These are phyloP conservation scores for Hyparrhenia diplandra DNA, from an alignment of 176 grass and related monocot species.

Conservation along the genomic window DNA sequence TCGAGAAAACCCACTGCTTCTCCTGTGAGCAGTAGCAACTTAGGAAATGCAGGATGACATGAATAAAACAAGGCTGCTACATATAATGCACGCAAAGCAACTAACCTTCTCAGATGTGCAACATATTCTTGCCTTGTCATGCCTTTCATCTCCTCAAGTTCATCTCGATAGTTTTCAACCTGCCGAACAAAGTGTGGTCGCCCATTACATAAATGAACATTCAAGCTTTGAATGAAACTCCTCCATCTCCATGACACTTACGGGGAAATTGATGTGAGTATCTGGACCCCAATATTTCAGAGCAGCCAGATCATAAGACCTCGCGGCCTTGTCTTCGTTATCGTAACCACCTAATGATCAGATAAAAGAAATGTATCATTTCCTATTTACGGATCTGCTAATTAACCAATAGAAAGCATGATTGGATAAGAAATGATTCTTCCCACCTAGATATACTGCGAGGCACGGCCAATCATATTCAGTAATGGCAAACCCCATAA, in stretches of 20 bases:
- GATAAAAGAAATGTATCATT: background rate
- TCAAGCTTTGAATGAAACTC: background rate
- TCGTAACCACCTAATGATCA: conserved; percentile 83
- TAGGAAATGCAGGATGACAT: background rate
- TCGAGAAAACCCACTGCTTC: conserved; percentile 96
- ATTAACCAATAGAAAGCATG: background rate
- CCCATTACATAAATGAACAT: background rate
- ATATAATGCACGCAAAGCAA: background rate
- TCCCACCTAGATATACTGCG: conserved; percentile 71
- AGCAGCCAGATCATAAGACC: conserved; percentile 91
- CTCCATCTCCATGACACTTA: conserved; percentile 27
- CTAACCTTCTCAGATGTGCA: conserved; percentile 83
- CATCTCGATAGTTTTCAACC: conserved; percentile 71
- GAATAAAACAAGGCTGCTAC: background rate
- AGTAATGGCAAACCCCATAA: conserved; percentile 18
- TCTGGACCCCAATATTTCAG: conserved; percentile 96
- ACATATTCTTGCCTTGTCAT: conserved; percentile 92
- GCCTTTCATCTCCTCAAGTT: conserved; percentile 79
- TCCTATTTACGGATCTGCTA: background rate
- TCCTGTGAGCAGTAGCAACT: conserved; percentile 42
- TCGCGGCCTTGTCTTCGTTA: conserved; percentile 93
- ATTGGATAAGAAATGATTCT: background rate
- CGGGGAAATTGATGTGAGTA: conserved; percentile 71
- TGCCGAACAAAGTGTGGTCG: conserved; percentile 35
- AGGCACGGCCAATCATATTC: background rate